Conservation (phyloP, 176 grass and related monocot genomes). For the Triticum aestivum region DNA sequence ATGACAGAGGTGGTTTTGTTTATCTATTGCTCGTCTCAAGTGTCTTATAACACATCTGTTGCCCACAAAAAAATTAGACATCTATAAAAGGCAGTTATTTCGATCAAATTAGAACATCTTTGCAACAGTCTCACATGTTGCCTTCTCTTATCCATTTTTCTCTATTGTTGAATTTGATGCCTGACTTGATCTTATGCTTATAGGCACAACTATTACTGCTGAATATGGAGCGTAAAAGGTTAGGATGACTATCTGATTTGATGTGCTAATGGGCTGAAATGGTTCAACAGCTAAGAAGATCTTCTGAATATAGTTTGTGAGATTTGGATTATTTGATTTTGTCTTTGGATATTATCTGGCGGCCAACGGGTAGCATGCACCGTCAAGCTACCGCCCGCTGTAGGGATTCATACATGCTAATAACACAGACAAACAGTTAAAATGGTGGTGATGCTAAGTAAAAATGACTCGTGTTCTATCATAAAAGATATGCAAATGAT, state of each 20-base stretch:
- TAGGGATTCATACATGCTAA: neutral
- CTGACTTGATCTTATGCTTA: neutral
- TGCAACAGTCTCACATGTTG: neutral
- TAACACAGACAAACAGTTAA: neutral
- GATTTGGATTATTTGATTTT: neutral
- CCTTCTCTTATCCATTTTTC: neutral
- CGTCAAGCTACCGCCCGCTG: neutral
- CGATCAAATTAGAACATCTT: neutral
- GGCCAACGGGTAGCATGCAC: neutral
- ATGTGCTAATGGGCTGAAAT: neutral
- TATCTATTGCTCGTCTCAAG: neutral
- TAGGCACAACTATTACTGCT: neutral
- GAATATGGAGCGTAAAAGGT: neutral
- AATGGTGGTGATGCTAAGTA: neutral
- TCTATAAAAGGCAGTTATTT: neutral
- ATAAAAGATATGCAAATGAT: neutral
- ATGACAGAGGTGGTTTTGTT: neutral
- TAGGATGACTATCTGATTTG: neutral
- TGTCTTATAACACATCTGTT: too few relatives aligned
- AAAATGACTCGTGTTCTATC: neutral
- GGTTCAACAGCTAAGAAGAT: neutral
- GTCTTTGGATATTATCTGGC: neutral
- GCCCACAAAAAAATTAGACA: neutral
- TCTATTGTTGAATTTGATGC: neutral
- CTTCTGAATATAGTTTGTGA: neutral